Base-by-base conservation (phyloP, 2,329 filamentous ascomycete genomes). In the Ophiocordyceps camponoti-floridani region DNA sequence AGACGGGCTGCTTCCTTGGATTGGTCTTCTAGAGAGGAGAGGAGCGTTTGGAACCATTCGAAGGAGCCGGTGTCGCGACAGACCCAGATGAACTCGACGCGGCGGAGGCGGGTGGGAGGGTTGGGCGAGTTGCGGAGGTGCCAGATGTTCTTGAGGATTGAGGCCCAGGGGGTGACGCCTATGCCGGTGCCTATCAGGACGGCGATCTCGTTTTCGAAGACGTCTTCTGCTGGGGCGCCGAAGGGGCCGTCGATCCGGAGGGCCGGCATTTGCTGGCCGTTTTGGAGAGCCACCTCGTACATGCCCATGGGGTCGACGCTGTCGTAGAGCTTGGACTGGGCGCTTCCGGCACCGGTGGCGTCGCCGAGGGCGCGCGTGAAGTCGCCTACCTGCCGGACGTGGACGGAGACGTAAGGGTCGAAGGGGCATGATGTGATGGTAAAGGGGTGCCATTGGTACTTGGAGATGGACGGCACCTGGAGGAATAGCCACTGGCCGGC, bases 51-150 rank as follows among this genome's bases (percentile, higher is more conserved):
- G 70, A 98, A 96, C 91, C 91, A 98, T 65, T 96, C 91, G 57
- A 98, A 98, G 0, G 88, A 94, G 31, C 77, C 83, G 0, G 88
- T 94, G 57, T 95, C 88, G 62, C 84, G 91, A 73, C 89, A 95
- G 44, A 96, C 82, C 91, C 91, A 98, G 68, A 98, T 93, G 64
- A 98, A 98, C 62, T 98, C 91, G 30, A 98, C 89, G 61, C 91
- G 82, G 47, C 87, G 84, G 42, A 98, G 79, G 57, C 89, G 84
- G 43, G 77, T 79, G 1, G 89, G 88, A 23, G 88, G 85, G 67
- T 95, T 91, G 8, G 89, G 88, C 14, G 81, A 77, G 51, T 91
- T 82, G 50, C 91, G 86, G 56, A 94, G 73, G 28, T 62, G 60
- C 53, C 75, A 70, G 0, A 76, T 56, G 46, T 77, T 71, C 1